phyloP scores from a whole-genome alignment of 768 basidiomycete species.

The Mycena indigotica region DNA sequence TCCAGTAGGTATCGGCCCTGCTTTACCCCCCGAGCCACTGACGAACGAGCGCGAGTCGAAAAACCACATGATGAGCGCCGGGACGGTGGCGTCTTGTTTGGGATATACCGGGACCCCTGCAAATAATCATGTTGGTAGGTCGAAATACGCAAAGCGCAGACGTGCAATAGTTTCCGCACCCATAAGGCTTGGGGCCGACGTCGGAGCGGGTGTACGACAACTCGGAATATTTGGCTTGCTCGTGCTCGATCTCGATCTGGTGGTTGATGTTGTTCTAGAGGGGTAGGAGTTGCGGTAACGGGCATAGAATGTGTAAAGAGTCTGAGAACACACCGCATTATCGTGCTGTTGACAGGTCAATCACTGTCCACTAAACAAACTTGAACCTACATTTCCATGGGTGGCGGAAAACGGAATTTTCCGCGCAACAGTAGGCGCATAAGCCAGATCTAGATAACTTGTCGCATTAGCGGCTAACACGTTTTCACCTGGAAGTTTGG shows the following conservation, averaged over 20 bases:
- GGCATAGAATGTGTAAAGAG: no score
- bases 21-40: conserved; percentile 2
- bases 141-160: background rate
- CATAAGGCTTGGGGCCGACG: conserved; percentile 22
- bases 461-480: no score
- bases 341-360: no score
- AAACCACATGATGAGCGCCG: conserved; percentile 24
- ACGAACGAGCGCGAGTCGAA: conserved; percentile 24
- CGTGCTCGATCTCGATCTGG: conserved; percentile 19
- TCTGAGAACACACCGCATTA: no score
- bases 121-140: background rate
- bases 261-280: conserved; percentile 23
- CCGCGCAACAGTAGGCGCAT: no score
- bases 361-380: no score
- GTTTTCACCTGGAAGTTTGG: no score
- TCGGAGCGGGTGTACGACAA: conserved; percentile 24
- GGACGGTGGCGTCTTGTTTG: conserved; percentile 2
- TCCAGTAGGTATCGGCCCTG: conserved; percentile 11
- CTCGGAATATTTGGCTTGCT: conserved; percentile 16
- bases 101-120: conserved; percentile 24
- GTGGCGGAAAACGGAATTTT: no score
- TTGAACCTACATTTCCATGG: no score
- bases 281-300: no score
- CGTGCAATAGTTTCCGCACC: conserved; percentile 21
- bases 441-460: no score